Conservation (phyloP, 805 yeast species). For the Metschnikowia similis region DNA sequence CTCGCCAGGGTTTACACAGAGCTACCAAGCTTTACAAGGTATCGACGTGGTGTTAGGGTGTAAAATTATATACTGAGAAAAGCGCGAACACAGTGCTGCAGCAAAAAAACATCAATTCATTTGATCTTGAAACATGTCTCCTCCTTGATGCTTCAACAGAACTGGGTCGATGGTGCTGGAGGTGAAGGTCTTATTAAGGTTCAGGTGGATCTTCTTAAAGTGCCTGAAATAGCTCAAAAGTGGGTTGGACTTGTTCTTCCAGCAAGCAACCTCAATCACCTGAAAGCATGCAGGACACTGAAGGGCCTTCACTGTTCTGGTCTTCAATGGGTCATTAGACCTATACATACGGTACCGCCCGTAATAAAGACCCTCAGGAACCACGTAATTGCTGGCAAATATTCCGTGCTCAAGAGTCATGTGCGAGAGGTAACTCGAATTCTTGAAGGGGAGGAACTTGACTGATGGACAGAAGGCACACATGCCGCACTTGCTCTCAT, state of each 20-base stretch:
- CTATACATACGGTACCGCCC: slow-evolving; percentile 24
- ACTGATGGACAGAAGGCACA: slow-evolving; percentile 30
- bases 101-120: not conserved
- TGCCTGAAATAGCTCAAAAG: slow-evolving; percentile 28
- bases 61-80: slow-evolving; percentile 1
- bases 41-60: slow-evolving; percentile 2
- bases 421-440: slow-evolving; percentile 31
- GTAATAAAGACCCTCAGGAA: slow-evolving; percentile 29
- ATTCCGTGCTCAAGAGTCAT: slow-evolving; percentile 33
- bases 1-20: not conserved
- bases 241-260: slow-evolving; percentile 26
- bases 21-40: not conserved
- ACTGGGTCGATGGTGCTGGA: slow-evolving; percentile 14
- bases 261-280: slow-evolving; percentile 26
- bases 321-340: slow-evolving; percentile 10
- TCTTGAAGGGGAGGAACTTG: slow-evolving; percentile 29
- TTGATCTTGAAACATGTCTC: not conserved
- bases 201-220: slow-evolving; percentile 24
- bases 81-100: not conserved
- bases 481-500: slow-evolving; percentile 28
- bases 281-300: slow-evolving; percentile 27
- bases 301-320: slow-evolving; percentile 22
- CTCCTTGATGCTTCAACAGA: slow-evolving; percentile 11
- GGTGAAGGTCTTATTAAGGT: slow-evolving; percentile 13
- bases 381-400: slow-evolving; percentile 26